Base-by-base conservation (phyloP, 768 basidiomycete species). In the Gloeopeniophorella convolvens region DNA sequence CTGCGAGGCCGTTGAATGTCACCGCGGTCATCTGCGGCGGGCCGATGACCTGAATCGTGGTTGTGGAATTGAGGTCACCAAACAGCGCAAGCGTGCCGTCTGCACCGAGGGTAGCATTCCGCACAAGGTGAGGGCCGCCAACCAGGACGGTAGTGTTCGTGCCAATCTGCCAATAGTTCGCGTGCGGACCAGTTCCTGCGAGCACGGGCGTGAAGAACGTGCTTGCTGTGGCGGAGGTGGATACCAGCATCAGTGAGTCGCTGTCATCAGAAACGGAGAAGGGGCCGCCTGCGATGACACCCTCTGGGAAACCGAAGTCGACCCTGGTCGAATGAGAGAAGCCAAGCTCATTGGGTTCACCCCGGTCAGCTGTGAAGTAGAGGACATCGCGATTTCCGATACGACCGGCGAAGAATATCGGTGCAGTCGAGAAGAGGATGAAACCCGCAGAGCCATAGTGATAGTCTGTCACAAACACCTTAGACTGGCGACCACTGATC, bases 161-260 rank as follows among this genome's bases (percentile, higher is more conserved):
- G 23, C 89, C 88, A 43, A 87, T 68, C 45, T 79, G 72, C 82
- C 83, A 90, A 71, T 72, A 89, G 57, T 77, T 79, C 34, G 68
- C 69, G 48, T 83, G 71, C 11, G 73, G 69, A 24, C 72, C 66
- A 3, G 60, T 64, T 4, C 63, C 56, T 5, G 61, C 55, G 35
- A 90, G 70, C 15, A 77, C 73, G 1, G 90, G 90, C 4, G 83
- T 72, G 81, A 85, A 92, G 70, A 89, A 88, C 0, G 81, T 83
- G 26, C 73, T 76, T 3, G 83, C 82, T 0, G 83, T 84, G 12
- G 60, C 67, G 0, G 79, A 72, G 60, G 90, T 87, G 6, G 79
- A 77, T 59, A 72, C 89, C 11, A 90, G 66, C 23, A 92, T 65
- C 16, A 89, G 72, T 58, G 86, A 83, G 1, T 73, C 74, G 36